Evolutionary conservation across 768 basidiomycete genomes (phyloP), one percentile per base, ranked within the genome.

Genomic region (Neoboletus subvelutipes): DNA sequence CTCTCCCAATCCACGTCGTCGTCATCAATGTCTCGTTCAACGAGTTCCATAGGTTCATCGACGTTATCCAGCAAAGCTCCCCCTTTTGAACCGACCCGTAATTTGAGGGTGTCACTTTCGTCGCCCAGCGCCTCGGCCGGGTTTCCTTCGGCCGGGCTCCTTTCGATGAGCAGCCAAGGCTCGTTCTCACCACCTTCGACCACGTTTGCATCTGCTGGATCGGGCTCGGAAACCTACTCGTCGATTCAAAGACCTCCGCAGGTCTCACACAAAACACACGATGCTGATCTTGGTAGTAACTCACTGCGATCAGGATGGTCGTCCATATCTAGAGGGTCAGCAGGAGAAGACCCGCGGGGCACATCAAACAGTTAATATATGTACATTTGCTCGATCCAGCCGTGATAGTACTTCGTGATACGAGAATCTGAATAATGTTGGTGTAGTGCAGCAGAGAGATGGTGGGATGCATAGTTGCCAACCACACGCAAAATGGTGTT

Each of bases 51-150:
- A 2, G 45, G 67, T 11, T 63, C 71, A 3, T 80, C 80, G 9
- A 78, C 71, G 13, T 65, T 84, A n/a, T 84, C 83, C 11, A 78
- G 79, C 56, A 79, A 76, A 39, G 83, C 83, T 2, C 74, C 77
- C 4, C 78, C 82, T 17, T 85, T 84, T 52, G 83, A 84, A 62
- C 83, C 82, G 2, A 73, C 68, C 3, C 68, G 67, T n/a, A 62
- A 54, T 26, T 48, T 71, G 39, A 62, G 67, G 20, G 45, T 59
- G 11, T 67, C 70, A 24, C 60, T 67, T 31, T 62, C 70, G 5
- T 60, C 63, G 6, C 50, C 71, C 1, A 31, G 47, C 12, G 28
- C 66, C 3, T 57, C 71, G 12, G 57, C 58, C 0, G n/a, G 34
- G 9, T 57, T 65, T 45, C 43, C 60, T 42, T 55, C 68, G 0